Evolutionary conservation across 2,329 filamentous ascomycete genomes (phyloP).

Genomic region (Alternaria rosae): DNA sequence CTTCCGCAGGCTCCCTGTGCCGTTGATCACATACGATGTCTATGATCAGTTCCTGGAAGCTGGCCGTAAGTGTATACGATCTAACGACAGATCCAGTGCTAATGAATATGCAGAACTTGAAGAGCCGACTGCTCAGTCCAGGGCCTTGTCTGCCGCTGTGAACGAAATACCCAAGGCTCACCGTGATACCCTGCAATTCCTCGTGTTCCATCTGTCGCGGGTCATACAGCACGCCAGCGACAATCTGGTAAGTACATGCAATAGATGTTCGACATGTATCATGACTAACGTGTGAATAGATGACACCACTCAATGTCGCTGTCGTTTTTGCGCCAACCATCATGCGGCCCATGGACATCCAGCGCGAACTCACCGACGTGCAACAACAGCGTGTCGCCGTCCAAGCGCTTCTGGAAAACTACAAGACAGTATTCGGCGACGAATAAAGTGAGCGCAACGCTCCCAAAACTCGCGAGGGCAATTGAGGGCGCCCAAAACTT

Average conservation of each 20-base stretch:
- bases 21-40: constrained; percentile 88
- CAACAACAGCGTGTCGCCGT: constrained; percentile 90
- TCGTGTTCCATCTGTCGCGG: constrained; percentile 90
- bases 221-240: constrained; percentile 83
- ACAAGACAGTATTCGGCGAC: constrained; percentile 74
- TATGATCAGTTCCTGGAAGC: constrained; percentile 90
- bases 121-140: constrained; percentile 57
- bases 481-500: not conserved
- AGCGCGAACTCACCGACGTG: constrained; percentile 96
- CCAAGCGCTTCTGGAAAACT: constrained; percentile 92
- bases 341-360: constrained; percentile 88
- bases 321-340: constrained; percentile 98
- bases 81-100: constrained; percentile 1
- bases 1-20: constrained; percentile 89
- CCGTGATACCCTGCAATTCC: constrained; percentile 87
- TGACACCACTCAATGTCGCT: constrained; percentile 95
- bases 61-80: constrained; percentile 63
- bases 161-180: constrained; percentile 82
- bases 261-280: not conserved
- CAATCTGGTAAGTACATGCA: constrained; percentile 73
- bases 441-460: constrained; percentile 28
- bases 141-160: constrained; percentile 76
- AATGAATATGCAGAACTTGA: constrained; percentile 62
- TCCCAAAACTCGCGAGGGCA: not conserved
- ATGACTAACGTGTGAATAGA: constrained; percentile 59